Base-by-base conservation (phyloP, 345 rosid species). In the Camelina hispida region DNA sequence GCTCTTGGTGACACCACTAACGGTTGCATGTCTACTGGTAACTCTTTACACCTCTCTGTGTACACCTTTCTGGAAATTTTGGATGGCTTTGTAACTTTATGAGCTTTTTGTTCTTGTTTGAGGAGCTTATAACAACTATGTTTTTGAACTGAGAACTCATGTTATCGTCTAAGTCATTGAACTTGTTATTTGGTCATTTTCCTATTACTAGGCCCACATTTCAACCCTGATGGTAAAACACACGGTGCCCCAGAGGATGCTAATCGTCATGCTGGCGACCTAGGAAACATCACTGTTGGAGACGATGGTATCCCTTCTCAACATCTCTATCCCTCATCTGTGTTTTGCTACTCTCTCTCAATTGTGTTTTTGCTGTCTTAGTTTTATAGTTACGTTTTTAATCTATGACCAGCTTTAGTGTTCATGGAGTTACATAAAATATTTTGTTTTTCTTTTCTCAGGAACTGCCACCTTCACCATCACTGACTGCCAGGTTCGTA, bases 11-110 rank as follows among this genome's bases (percentile, higher is more conserved):
- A 95, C 80, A 93, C 98, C 51, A 92, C 98, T 30, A 93, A 95
- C 66, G 99, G 99, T 62, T 95, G 98, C 91, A 89, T 95, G 96
- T 95, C 99, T 37, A 95, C 98, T 62, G 98, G 98, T 95, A 90
- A 35, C 10, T 43, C 16, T 2, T 28, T 18, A 23, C 64, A 28
- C 28, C 28, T 25, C 71, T 72, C 69, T 23, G 1, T 63, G 0
- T 14, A 42, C 16, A 30, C 3, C 14, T 44, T 53, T 47, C 59
- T 64, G n/a, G 0, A 7, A 28, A 6, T 8, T 46, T 46, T 37
- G 7, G 35, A 6, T 61, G 57, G 8, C n/a, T 55, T 43, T 4
- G 10, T 15, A 44, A 9, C 35, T 66, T n/a, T 9, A 38, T 10
- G 42, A 9, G 42, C 42, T 25, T 25, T 25, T 32, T 38, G 2